Evolutionary conservation across 1,139 yeast species (phyloP), one percentile per base, ranked within the genome.

Genomic region (Arxiozyma telluris): DNA sequence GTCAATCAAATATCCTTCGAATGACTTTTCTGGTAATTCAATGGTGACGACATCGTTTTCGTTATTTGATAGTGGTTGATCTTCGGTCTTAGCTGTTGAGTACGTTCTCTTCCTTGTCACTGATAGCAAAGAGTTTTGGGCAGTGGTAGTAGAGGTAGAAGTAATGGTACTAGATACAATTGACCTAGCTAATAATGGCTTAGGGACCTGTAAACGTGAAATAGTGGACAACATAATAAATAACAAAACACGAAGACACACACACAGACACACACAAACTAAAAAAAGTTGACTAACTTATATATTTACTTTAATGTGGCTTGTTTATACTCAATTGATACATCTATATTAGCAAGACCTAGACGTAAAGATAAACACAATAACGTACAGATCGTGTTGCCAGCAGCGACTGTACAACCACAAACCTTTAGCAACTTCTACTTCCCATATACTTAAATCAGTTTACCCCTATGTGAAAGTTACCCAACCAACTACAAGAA

Each of bases 1-100:
- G 27, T 87, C 95, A 63, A 94, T 73, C 73, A 86, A 77, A 78
- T 90, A 94, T 53, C 90, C 87, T 72, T 87, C 95, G 70, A 89
- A 91, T 9, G 96, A 83, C 50, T 80, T 73, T 53, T 83, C 88
- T 57, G 96, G 94, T 61, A 93, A 80, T 41, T 77, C 76, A 61
- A 84, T 77, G 44, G 66, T 63, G 18, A 69, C 64, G 4, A 49
- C 34, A 25, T 60, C 58, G 4, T 46, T 41, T 21, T 18, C 15
- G 12, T 7, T 38, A 25, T 23, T n/a, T 15, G 50, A 18, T 12
- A 27, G 25, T 7, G 50, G 23, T 9, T 30, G 9, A 17, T 39
- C 22, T 11, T 48, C 20, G 8, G 47, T 44, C n/a, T 42, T 42
- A 20, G 17, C 45, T 43, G 49, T 46, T 38, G 49, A 41, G 23